Conservation (phyloP, 2,329 filamentous ascomycete species). For the Colletotrichum sublineola region DNA sequence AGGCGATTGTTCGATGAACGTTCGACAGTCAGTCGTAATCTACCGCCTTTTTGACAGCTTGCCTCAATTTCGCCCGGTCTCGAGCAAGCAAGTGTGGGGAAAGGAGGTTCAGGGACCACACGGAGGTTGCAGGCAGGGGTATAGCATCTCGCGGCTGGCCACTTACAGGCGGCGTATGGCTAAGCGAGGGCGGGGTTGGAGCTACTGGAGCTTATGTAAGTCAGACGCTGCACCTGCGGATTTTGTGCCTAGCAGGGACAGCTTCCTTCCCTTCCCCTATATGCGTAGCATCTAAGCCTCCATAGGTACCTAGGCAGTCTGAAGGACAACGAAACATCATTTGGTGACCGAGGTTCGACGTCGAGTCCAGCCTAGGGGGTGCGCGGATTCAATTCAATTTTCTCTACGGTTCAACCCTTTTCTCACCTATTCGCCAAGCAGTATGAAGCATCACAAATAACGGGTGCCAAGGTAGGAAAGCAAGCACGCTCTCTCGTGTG, state of each 20-base stretch:
- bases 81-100: conserved; percentile 48
- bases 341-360: background rate
- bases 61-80: conserved; percentile 47
- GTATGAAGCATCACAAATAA: background rate
- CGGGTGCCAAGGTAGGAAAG: background rate
- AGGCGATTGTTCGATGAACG: conserved; percentile 32
- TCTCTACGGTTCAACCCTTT: background rate
- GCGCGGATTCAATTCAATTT: background rate
- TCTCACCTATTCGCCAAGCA: too few species aligned
- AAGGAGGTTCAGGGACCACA: conserved; percentile 42
- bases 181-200: conserved; percentile 39
- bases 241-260: conserved; percentile 18
- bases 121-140: conserved; percentile 36
- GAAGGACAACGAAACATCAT: background rate
- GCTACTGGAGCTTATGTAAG: conserved; percentile 37
- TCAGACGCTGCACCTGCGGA: conserved; percentile 9
- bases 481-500: background rate
- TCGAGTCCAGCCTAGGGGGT: too few species aligned
- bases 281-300: background rate
- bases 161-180: conserved; percentile 21
- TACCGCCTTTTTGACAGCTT: conserved; percentile 52
- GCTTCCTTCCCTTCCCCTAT: background rate
- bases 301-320: background rate
- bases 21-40: conserved; percentile 20
- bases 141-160: conserved; percentile 29